Evolutionary conservation across 1,284 basidiomycete species (phyloP).

Genomic region (Rugosomyces carneus): DNA sequence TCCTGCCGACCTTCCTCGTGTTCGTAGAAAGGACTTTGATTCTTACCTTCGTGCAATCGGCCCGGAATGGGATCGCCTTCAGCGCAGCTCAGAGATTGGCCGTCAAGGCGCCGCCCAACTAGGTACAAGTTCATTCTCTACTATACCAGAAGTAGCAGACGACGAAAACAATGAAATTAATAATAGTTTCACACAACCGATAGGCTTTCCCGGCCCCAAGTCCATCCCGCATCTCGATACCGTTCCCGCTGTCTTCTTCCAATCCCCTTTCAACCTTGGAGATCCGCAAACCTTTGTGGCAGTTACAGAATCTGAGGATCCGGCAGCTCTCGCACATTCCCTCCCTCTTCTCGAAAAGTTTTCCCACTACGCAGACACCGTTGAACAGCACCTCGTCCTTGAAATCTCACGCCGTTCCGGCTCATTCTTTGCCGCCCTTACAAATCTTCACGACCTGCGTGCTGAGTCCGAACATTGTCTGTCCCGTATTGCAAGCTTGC

Average conservation of each 20-base stretch:
- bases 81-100: slow-evolving; percentile 44
- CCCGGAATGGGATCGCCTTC: slow-evolving; percentile 74
- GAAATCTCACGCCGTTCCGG: slow-evolving; percentile 89
- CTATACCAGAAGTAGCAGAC: slow-evolving; percentile 8
- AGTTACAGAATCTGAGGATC: slow-evolving; percentile 67
- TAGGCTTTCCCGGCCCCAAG: slow-evolving; percentile 19
- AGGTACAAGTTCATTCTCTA: slow-evolving; percentile 26
- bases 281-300: slow-evolving; percentile 79
- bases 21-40: slow-evolving; percentile 81
- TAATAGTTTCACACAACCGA: slow-evolving; percentile 17
- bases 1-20: slow-evolving; percentile 69
- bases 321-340: slow-evolving; percentile 56
- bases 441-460: slow-evolving; percentile 90
- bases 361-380: slow-evolving; percentile 88
- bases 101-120: slow-evolving; percentile 41
- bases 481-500: slow-evolving; percentile 68
- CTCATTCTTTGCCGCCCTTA: slow-evolving; percentile 94
- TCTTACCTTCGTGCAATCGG: slow-evolving; percentile 69
- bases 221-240: slow-evolving; percentile 65
- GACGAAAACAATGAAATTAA: slow-evolving; percentile 7
- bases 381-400: slow-evolving; percentile 91
- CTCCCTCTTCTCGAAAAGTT: slow-evolving; percentile 85
- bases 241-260: slow-evolving; percentile 82
- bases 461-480: slow-evolving; percentile 85
- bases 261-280: slow-evolving; percentile 76